Conservation (phyloP, 345 rosid species). For the Rubroshorea leprosula region DNA sequence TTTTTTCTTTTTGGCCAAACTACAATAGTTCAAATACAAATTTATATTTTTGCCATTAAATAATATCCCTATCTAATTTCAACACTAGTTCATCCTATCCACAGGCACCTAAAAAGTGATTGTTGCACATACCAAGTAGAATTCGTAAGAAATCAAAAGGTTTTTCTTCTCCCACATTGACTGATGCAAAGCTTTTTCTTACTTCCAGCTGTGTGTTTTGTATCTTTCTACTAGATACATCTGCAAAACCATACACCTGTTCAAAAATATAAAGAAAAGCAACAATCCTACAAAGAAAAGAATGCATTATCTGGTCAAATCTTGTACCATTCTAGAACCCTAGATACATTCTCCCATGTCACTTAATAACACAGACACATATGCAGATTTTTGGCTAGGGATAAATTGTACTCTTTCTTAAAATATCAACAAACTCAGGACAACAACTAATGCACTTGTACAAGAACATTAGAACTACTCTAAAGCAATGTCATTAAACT, state of each 20-base stretch:
- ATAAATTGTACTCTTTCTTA: not conserved
- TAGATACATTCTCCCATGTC: too few relatives aligned
- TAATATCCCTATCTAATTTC: not conserved
- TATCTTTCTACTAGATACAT: conserved; percentile 27
- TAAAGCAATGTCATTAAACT: not conserved
- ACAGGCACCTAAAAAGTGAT: not conserved
- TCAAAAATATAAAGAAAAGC: conserved; percentile 15
- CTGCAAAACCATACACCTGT: conserved; percentile 35
- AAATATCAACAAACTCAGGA: too few relatives aligned
- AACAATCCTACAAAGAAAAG: conserved; percentile 5
- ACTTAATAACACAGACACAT: too few relatives aligned
- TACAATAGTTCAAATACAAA: not conserved
- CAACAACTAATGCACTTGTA: too few relatives aligned
- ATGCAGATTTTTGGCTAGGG: too few relatives aligned
- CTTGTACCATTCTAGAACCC: not conserved
- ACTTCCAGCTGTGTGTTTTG: conserved; percentile 34
- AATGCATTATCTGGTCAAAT: not conserved
- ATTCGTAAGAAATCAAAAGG: conserved; percentile 68
- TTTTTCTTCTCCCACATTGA: conserved; percentile 39
- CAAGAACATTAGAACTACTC: too few relatives aligned
- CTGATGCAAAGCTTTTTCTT: conserved; percentile 55
- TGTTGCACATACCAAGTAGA: conserved; percentile 41
- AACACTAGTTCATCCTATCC: not conserved
- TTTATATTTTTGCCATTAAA: too few relatives aligned
- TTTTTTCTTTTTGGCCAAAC: too few relatives aligned